Evolutionary conservation across 495 filamentous ascomycete species (phyloP).

Genomic region (Trichoderma orchidacearum): DNA sequence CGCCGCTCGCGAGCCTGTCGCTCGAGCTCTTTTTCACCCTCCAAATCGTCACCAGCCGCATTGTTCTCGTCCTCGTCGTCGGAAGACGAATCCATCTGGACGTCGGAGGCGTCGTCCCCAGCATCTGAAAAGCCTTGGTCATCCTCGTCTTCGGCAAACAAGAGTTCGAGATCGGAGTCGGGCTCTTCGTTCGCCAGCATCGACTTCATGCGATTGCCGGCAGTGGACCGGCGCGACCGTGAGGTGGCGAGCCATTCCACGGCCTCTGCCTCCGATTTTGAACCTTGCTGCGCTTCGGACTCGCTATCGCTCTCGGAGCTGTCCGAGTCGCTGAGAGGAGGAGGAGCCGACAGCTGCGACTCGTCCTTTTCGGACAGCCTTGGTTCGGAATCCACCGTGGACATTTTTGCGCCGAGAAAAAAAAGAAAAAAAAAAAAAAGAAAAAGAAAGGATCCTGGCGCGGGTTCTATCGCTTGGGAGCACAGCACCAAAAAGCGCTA

Average conservation of each 20-base stretch:
- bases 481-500: background rate
- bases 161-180: slow-evolving; percentile 61
- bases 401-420: slow-evolving; percentile 9
- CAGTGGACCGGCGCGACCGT: slow-evolving; percentile 69
- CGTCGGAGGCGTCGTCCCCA: slow-evolving; percentile 58
- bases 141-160: slow-evolving; percentile 78
- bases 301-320: slow-evolving; percentile 16
- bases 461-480: background rate
- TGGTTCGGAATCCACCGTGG: slow-evolving; percentile 8
- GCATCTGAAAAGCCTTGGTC: slow-evolving; percentile 66
- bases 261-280: slow-evolving; percentile 7
- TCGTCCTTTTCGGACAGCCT: slow-evolving; percentile 13
- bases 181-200: slow-evolving; percentile 67
- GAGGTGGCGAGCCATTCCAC: slow-evolving; percentile 68
- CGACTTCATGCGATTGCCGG: slow-evolving; percentile 70
- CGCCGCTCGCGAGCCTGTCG: slow-evolving; percentile 40
- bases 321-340: slow-evolving; percentile 6
- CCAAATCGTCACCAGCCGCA: slow-evolving; percentile 52
- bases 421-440: background rate
- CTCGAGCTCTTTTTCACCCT: slow-evolving; percentile 51
- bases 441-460: background rate
- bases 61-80: slow-evolving; percentile 69
- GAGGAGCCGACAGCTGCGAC: slow-evolving; percentile 11
- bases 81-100: slow-evolving; percentile 68
- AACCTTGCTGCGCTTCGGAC: background rate